Evolutionary conservation across 2,329 filamentous ascomycete species (phyloP), one percentile per base, ranked within the genome.

Genomic region (Sclerotinia sclerotiorum): DNA sequence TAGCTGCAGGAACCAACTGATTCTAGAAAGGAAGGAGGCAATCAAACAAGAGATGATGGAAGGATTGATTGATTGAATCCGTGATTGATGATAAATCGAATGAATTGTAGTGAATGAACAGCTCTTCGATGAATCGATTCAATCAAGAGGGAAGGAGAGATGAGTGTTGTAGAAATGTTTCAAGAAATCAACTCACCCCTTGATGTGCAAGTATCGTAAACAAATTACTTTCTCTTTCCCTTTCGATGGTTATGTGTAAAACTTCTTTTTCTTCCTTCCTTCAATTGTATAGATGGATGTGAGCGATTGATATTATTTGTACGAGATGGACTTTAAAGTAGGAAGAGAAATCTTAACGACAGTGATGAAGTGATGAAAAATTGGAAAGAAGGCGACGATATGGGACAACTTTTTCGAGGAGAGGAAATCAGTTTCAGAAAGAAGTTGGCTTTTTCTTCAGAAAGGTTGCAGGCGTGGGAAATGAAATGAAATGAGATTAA

Each of bases 271-370:
- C 8, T 56, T 24, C 10, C 52, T 52, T 27, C 46, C 32, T 17
- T 65, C 11, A 24, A 24, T 58, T 29, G 27, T 42, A 1, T 1
- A 29, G 32, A 5, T 15, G 54, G 32, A 5, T 15, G 54, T 27
- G 49, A 17, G 24, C 21, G 55, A 17, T 29, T 32, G 63, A 27
- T 58, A 65, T 65, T 65, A 65, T 57, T 65, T 21, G 42, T 65
- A 55, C 21, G 32, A 32, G 19, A 44, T 27, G 56, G 27, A 42
- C 15, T 39, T 39, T 39, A n/a, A 19, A 49, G 58, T 24, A 19
- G 24, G 58, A 19, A 19, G 39, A 49, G n/a, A 39, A 49, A 67
- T 67, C 57, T 68, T 68, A 68, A 68, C 66, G 66, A 68, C 57
- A 68, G 66, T 68, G 8, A 48, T 68, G 57, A 68, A 67, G 65